Evolutionary conservation across 2,329 filamentous ascomycete species (phyloP).

Genomic region (Ramularia endophylla): DNA sequence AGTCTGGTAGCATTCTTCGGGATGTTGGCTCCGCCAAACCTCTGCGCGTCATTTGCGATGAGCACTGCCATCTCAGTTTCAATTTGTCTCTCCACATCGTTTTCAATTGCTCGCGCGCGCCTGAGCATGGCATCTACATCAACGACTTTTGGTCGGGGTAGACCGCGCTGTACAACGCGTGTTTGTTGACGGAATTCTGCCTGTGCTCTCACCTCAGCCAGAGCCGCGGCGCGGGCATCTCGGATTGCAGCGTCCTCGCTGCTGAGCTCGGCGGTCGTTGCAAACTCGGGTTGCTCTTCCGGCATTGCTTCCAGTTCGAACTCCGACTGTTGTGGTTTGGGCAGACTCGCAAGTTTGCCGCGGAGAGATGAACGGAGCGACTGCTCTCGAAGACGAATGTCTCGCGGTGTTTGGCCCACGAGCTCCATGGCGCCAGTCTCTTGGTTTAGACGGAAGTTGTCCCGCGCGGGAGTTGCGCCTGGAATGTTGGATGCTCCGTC

Average conservation of each 20-base stretch:
- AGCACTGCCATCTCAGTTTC: conserved; percentile 71
- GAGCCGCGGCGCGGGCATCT: conserved; percentile 61
- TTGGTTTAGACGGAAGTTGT: conserved; percentile 77
- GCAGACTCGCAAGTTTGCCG: conserved; percentile 70
- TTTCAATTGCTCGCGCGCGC: conserved; percentile 53
- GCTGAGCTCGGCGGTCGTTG: conserved; percentile 44
- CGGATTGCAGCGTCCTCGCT: conserved; percentile 67
- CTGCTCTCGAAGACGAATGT: conserved; percentile 65
- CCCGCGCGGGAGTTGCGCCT: conserved; percentile 73
- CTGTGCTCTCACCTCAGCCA: conserved; percentile 57
- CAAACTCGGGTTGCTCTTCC: conserved; percentile 65
- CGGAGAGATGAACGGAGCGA: conserved; percentile 63
- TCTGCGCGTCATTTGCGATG: conserved; percentile 74
- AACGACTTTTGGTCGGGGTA: conserved; percentile 70
- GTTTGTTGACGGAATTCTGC: conserved; percentile 76
- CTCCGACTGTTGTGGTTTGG: conserved; percentile 86
- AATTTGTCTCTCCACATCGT: conserved; percentile 64
- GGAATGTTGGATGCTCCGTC: conserved; percentile 48
- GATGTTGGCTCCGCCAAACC: conserved; percentile 64
- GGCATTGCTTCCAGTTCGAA: conserved; percentile 85
- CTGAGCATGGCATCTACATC: conserved; percentile 65
- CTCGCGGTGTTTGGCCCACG: conserved; percentile 68
- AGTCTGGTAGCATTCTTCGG: conserved; percentile 49
- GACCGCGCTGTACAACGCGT: conserved; percentile 78
- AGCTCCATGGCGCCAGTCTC: conserved; percentile 61